A percentile compares a stretch with the other conserved stretches of the same genome.
phyloP scores from a whole-genome alignment of 2,329 filamentous ascomycete species.

The Ceratocystiopsis sp. region DNA sequence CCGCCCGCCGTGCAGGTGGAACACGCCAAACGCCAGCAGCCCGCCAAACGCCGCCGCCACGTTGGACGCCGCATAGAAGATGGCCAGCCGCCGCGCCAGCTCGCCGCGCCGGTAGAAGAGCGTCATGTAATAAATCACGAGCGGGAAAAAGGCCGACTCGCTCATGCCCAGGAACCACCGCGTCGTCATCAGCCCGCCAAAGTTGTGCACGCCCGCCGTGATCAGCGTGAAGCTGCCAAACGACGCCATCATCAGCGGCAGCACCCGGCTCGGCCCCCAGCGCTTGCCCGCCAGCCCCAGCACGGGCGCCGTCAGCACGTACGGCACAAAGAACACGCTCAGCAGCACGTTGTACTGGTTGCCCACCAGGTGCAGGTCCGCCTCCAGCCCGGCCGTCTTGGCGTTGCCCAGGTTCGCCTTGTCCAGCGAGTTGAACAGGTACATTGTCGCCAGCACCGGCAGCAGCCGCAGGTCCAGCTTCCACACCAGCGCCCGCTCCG shows the following conservation, averaged over 20 bases:
- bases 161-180: conserved; percentile 52
- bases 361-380: background rate
- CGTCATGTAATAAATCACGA: conserved; percentile 30
- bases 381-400: conserved; percentile 7
- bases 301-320: conserved; percentile 49
- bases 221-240: conserved; percentile 49
- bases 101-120: conserved; percentile 57
- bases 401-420: conserved; percentile 14
- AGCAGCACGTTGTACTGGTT: conserved; percentile 48
- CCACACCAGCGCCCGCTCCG: conserved; percentile 32
- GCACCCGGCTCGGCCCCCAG: conserved; percentile 46
- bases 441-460: conserved; percentile 38
- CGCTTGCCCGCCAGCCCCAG: conserved; percentile 49
- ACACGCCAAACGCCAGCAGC: conserved; percentile 25
- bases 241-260: conserved; percentile 58
- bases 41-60: conserved; percentile 10
- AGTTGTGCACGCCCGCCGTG: conserved; percentile 22
- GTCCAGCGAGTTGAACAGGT: conserved; percentile 32
- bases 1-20: conserved; percentile 24
- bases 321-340: conserved; percentile 60
- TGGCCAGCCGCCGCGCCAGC: conserved; percentile 49
- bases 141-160: conserved; percentile 11
- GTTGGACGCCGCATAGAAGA: conserved; percentile 30
- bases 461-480: conserved; percentile 38
- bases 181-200: conserved; percentile 21